These are phyloP conservation scores for Hygrophoropsis aurantiaca DNA, from an alignment of 768 basidiomycete genomes.

Conservation along the genomic window DNA sequence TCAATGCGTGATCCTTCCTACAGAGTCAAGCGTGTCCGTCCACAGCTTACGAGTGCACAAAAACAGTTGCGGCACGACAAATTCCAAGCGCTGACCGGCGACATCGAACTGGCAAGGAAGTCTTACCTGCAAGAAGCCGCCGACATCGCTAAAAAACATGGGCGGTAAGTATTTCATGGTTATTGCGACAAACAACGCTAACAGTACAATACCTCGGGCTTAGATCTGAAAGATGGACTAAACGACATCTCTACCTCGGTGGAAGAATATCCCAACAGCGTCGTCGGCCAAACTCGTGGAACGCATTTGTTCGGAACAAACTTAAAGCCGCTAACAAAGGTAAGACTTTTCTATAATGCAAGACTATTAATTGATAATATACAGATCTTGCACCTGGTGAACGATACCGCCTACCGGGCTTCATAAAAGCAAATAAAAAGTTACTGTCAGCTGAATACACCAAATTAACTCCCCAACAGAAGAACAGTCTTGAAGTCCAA, in stretches of 20 bases:
- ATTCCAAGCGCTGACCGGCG: background rate
- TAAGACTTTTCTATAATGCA: background rate
- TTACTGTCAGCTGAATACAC: background rate
- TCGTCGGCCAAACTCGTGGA: background rate
- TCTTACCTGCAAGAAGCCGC: background rate
- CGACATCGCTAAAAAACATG: background rate
- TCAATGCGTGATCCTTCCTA: too few relatives aligned
- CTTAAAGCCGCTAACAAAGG: background rate
- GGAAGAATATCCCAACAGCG: too few relatives aligned
- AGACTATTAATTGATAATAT: background rate
- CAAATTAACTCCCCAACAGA: background rate
- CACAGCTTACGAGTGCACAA: background rate
- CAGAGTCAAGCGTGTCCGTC: background rate
- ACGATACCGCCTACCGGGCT: background rate
- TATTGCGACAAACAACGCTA: too few relatives aligned
- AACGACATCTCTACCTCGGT: too few relatives aligned
- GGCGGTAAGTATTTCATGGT: background rate
- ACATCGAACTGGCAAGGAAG: background rate
- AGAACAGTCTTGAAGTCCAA: background rate
- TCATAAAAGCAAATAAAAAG: background rate
- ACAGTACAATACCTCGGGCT: too few relatives aligned
- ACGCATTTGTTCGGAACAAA: background rate
- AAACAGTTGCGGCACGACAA: background rate
- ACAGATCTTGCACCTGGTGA: background rate
- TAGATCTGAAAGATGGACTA: too few relatives aligned